A percentile compares a stretch with the other conserved stretches of the same genome.
Evolutionary conservation across 345 rosid species (phyloP).

Genomic region (Pugionium dolabratum): DNA sequence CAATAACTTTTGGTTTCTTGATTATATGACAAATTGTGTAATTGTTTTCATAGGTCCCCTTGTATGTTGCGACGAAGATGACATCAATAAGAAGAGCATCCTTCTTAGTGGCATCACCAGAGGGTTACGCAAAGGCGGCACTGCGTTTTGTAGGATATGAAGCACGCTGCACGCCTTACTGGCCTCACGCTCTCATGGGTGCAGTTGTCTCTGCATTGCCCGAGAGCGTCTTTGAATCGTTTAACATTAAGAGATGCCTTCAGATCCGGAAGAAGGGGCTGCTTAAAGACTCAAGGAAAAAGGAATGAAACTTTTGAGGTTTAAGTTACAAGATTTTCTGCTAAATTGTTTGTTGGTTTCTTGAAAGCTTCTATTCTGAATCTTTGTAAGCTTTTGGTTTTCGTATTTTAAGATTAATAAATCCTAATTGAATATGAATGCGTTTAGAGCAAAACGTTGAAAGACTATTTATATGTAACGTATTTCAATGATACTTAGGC

Average conservation of each 20-base stretch:
- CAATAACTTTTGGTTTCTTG: background rate
- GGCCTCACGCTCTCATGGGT: slow-evolving; percentile 78
- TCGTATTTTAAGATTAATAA: too few relatives aligned
- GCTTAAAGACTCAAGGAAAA: slow-evolving; percentile 68
- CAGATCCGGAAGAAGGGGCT: slow-evolving; percentile 63
- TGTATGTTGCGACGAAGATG: slow-evolving; percentile 87
- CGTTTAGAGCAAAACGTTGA: too few relatives aligned
- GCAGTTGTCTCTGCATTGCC: slow-evolving; percentile 48
- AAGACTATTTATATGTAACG: too few relatives aligned
- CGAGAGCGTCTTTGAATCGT: slow-evolving; percentile 50
- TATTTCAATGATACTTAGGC: too few relatives aligned
- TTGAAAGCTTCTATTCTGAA: background rate
- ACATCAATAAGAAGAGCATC: slow-evolving; percentile 69
- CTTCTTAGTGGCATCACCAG: slow-evolving; percentile 66
- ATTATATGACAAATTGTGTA: slow-evolving; percentile 12
- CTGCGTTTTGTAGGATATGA: slow-evolving; percentile 68
- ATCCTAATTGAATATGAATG: too few relatives aligned
- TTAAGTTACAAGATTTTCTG: background rate
- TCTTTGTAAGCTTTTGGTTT: slow-evolving; percentile 1
- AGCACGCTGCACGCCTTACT: slow-evolving; percentile 74
- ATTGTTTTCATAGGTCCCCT: slow-evolving; percentile 53
- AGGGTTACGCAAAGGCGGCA: slow-evolving; percentile 64
- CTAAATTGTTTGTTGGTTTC: slow-evolving; percentile 8
- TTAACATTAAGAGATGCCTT: slow-evolving; percentile 52
- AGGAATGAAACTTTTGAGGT: slow-evolving; percentile 41